Base-by-base conservation (phyloP, 306 rosid genomes). In the Lagenaria siceraria region DNA sequence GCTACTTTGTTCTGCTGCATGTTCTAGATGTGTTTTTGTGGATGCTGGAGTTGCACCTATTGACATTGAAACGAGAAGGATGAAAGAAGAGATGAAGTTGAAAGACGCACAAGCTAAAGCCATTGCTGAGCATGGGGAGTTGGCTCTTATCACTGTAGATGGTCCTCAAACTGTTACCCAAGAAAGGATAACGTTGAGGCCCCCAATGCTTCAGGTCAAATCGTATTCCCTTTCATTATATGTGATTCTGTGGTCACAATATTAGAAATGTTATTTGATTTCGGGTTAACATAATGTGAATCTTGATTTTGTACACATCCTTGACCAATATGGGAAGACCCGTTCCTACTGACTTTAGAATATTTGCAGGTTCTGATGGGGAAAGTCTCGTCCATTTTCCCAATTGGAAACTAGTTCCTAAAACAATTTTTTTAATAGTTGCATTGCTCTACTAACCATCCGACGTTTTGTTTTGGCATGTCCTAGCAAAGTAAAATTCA, bases 201-300 rank as follows among this genome's bases (percentile, higher is more conserved):
- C 97, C 60, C 99, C 99, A 25, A 95, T 95, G 99, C 87, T 92
- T 77, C 99, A 92, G 98, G 99, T 95, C 81, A 75, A 51, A 75
- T 62, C n/a, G 75, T 21, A 8, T 22, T 70, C 40, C 76, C 12
- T 25, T 72, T 72, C 58, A 27, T 27, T 10, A 31, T 49, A 15
- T 27, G 27, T 27, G 53, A 11, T 13, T 46, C 75, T 17, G 31
- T 43, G 75, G 22, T 51, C 6, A 15, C 6, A n/a, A 12, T 66
- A 43, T 72, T 72, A 4, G 25, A 27, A 46, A 43, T 68, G 74
- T 68, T 68, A 3, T 68, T 5, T 68, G 6, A 64, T 68, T 68
- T 40, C 0, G 10, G 35, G 75, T 43, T 11, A 33, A 68, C n/a
- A 68, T 21, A 40, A 43, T 69, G 75, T 69, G 36, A 36, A 21